Conservation (phyloP, 345 rosid genomes). For the Firmiana major region DNA sequence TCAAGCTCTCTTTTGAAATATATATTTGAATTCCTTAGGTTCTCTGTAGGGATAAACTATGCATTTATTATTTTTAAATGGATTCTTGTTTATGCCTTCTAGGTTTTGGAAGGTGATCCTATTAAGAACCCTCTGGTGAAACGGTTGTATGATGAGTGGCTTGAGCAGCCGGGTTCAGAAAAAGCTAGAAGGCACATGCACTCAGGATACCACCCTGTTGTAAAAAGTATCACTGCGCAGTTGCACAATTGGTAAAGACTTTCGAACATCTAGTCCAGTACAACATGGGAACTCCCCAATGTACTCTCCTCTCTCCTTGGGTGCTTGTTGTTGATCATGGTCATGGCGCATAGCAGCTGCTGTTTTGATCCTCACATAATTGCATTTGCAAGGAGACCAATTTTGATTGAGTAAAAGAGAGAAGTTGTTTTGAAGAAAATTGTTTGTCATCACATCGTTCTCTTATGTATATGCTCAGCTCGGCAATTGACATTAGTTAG, state of each 20-base stretch:
- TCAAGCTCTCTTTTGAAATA: not conserved
- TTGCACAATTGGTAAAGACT: conserved; percentile 68
- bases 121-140: conserved; percentile 66
- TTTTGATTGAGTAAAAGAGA: conserved; percentile 37
- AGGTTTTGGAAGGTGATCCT: conserved; percentile 65
- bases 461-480: not conserved
- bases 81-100: not conserved
- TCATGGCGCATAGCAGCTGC: not conserved
- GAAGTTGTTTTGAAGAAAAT: conserved; percentile 6
- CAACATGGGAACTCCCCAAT: not conserved
- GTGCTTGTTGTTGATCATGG: not conserved
- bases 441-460: not conserved
- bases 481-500: not conserved
- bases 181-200: conserved; percentile 70
- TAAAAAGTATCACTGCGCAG: conserved; percentile 70
- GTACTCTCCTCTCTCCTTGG: not conserved
- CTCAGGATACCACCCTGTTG: conserved; percentile 80
- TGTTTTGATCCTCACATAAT: not conserved
- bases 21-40: not conserved
- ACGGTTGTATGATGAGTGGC: conserved; percentile 76
- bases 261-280: not conserved
- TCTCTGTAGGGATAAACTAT: not conserved
- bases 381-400: conserved; percentile 22
- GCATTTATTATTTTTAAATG: not conserved
- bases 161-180: conserved; percentile 75